A percentile compares a stretch with the other conserved stretches of the same genome.
phyloP scores from a whole-genome alignment of 108 stramenopile genomes.

The Cyclostephanos tholiformis region DNA sequence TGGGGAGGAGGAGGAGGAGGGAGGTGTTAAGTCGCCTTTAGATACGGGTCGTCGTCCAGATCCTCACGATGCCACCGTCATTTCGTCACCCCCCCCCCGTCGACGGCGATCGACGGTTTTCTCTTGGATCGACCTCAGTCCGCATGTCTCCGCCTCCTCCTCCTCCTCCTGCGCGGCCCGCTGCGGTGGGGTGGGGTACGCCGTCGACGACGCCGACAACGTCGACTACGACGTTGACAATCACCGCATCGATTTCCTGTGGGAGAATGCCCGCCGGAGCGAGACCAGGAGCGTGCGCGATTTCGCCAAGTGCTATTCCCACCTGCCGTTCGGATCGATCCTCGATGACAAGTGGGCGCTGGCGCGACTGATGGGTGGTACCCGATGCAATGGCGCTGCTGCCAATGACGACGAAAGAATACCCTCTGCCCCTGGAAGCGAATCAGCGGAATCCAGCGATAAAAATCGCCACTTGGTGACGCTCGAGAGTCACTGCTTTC shows the following conservation, averaged over 20 bases:
- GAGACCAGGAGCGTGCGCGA: constrained; percentile 67
- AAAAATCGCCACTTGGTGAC: constrained; percentile 39
- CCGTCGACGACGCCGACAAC: not conserved
- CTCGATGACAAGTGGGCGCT: constrained; percentile 85
- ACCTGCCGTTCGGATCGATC: constrained; percentile 78
- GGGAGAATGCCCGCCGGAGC: constrained; percentile 82
- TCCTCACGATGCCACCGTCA: too few species aligned
- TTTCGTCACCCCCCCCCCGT: not conserved
- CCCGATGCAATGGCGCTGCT: not conserved
- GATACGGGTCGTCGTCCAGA: not conserved
- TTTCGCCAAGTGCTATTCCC: constrained; percentile 59
- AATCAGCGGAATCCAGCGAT: constrained; percentile 10
- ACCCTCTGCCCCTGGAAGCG: too few species aligned
- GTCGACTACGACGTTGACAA: not conserved
- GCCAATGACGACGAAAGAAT: not conserved
- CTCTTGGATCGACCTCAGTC: constrained; percentile 33
- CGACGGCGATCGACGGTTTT: not conserved
- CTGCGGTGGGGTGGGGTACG: not conserved
- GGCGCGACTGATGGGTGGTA: constrained; percentile 54
- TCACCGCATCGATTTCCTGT: constrained; percentile 51
- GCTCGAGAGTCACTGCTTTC: constrained; percentile 73
- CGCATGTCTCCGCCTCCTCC: constrained; percentile 4
- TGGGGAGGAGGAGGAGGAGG: too few species aligned
- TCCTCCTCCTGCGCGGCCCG: too few species aligned
- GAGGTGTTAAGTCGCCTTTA: not conserved